A percentile compares a stretch with the other conserved stretches of the same genome.
phyloP scores from a whole-genome alignment of 257 asterid genomes.

The Anisodus acutangulus region DNA sequence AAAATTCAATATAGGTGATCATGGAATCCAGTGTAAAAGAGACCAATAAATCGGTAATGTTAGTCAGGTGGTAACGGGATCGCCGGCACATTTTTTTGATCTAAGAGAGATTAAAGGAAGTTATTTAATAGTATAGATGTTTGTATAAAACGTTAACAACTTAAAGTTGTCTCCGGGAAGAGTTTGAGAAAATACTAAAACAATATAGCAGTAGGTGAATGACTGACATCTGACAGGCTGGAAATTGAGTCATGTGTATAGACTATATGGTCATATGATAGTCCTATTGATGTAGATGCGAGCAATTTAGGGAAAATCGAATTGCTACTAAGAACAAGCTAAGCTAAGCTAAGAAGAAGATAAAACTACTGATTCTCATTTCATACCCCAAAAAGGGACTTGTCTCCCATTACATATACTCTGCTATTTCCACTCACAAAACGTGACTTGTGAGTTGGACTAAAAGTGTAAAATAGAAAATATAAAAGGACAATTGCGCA shows the following conservation, averaged over 20 bases:
- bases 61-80: not conserved
- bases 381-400: too few species aligned
- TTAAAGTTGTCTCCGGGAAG: not conserved
- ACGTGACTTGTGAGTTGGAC: too few species aligned
- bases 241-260: not conserved
- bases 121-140: not conserved
- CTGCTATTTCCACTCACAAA: not conserved
- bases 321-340: too few species aligned
- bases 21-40: conserved; percentile 2
- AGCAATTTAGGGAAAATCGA: too few species aligned
- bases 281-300: not conserved
- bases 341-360: too few species aligned
- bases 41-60: not conserved
- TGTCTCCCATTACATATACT: too few species aligned
- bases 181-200: not conserved
- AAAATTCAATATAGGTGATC: not conserved
- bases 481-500: too few species aligned
- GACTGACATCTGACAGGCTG: not conserved
- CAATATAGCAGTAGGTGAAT: not conserved
- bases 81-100: not conserved
- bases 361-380: too few species aligned
- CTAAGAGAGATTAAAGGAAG: not conserved
- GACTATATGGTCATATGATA: not conserved
- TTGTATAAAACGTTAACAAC: not conserved
- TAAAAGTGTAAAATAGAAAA: too few species aligned